A percentile compares a stretch with the other conserved stretches of the same genome.
These are phyloP conservation scores for Blakeslea trispora DNA, from an alignment of 371 early-diverging fungal genomes.

Conservation along the genomic window DNA sequence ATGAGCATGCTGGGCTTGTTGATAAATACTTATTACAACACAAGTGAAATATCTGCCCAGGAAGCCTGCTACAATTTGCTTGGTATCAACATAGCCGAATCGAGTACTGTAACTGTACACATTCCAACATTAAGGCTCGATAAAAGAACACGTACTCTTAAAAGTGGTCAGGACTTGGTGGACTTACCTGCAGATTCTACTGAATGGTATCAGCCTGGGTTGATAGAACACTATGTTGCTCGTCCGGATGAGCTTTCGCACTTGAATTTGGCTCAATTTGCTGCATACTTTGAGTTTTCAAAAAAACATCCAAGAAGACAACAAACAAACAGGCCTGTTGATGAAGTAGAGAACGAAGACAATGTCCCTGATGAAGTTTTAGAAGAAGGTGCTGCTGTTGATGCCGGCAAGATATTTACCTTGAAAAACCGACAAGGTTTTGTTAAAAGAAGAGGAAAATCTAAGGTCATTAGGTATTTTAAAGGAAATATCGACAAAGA, in stretches of 20 bases:
- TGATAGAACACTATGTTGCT: not conserved
- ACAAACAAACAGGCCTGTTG: not conserved
- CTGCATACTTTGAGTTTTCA: not conserved
- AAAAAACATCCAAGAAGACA: not conserved
- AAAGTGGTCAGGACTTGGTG: not conserved
- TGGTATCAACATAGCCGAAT: not conserved
- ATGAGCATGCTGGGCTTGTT: not conserved
- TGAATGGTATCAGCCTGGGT: not conserved
- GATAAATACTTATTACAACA: not conserved
- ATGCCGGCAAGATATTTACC: not conserved
- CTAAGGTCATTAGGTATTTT: not conserved
- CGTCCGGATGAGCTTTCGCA: not conserved
- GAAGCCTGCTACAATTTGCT: conserved; percentile 1
- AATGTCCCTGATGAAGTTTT: too few relatives aligned
- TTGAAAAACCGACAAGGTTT: not conserved
- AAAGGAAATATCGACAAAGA: not conserved
- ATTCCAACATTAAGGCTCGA: not conserved
- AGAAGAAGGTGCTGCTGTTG: too few relatives aligned
- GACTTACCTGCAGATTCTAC: not conserved
- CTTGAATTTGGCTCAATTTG: not conserved
- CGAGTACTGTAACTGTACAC: not conserved
- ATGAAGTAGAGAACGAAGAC: too few relatives aligned
- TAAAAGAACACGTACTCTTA: not conserved
- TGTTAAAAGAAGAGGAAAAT: not conserved
- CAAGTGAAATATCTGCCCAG: not conserved